Percentiles rank a stretch among this genome's conserved stretches.
Evolutionary conservation across 1,284 basidiomycete genomes (phyloP).

Genomic region (Xerocomus cyaneibrunnescens): DNA sequence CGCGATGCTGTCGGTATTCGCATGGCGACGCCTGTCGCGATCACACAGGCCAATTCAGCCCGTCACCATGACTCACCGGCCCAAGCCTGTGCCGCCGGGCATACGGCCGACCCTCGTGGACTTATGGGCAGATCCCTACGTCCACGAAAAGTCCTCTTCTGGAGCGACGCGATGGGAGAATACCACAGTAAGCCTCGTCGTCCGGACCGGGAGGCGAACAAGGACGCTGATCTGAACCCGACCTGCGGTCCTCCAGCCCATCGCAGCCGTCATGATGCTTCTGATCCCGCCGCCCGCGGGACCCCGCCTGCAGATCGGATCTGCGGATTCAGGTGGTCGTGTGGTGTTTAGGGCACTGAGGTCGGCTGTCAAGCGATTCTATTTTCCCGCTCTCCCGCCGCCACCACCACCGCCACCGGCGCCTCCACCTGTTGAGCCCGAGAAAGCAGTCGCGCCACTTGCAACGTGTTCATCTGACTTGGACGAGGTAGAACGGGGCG

Average conservation of each 20-base stretch:
- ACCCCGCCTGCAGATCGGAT: not conserved
- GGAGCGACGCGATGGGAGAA: slow-evolving; percentile 27
- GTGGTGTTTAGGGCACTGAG: not conserved
- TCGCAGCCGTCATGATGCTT: slow-evolving; percentile 18
- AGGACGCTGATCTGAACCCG: slow-evolving; percentile 1
- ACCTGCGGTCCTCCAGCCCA: slow-evolving; percentile 12
- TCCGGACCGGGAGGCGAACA: not conserved
- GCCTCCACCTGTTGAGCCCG: not conserved
- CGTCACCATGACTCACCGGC: not conserved
- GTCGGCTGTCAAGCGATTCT: slow-evolving; percentile 8
- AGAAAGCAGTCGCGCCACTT: not conserved
- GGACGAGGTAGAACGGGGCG: slow-evolving; percentile 7
- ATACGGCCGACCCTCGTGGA: slow-evolving; percentile 45
- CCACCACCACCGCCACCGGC: not conserved
- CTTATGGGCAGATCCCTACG: slow-evolving; percentile 30
- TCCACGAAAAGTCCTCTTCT: not conserved
- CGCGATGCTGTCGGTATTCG: slow-evolving; percentile 43
- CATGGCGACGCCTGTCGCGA: slow-evolving; percentile 40
- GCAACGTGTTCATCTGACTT: slow-evolving; percentile 3
- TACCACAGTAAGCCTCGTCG: slow-evolving; percentile 28
- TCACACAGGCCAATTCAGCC: slow-evolving; percentile 16
- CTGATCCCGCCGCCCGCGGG: not conserved
- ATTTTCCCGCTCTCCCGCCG: not conserved
- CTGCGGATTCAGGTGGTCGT: not conserved
- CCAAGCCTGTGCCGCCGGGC: slow-evolving; percentile 8